These are phyloP conservation scores for Endothia cerciana DNA, from an alignment of 2,329 filamentous ascomycete genomes.

Conservation along the genomic window DNA sequence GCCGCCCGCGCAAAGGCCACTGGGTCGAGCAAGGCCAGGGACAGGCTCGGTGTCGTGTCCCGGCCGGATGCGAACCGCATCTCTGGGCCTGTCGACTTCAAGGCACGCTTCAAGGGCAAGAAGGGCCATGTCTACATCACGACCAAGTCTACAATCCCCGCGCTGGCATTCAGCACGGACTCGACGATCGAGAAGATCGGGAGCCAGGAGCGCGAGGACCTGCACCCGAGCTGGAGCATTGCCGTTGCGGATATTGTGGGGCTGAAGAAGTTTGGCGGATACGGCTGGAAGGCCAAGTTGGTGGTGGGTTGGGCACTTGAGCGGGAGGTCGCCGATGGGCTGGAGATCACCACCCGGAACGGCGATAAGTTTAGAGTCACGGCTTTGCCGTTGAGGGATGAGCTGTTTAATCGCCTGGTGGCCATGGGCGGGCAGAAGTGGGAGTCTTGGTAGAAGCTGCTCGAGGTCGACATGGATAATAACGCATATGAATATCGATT, in stretches of 20 bases:
- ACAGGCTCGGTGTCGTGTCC: slow-evolving; percentile 72
- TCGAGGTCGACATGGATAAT: background rate
- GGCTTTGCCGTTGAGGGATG: slow-evolving; percentile 72
- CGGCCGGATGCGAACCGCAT: slow-evolving; percentile 47
- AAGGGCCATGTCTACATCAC: slow-evolving; percentile 75
- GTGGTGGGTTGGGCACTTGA: slow-evolving; percentile 80
- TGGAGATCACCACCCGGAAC: slow-evolving; percentile 65
- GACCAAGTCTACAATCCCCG: slow-evolving; percentile 67
- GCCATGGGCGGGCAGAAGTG: slow-evolving; percentile 30
- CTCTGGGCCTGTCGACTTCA: slow-evolving; percentile 77
- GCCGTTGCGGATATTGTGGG: slow-evolving; percentile 73
- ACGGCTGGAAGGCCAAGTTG: slow-evolving; percentile 84
- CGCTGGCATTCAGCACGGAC: slow-evolving; percentile 67
- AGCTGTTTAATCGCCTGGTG: slow-evolving; percentile 49
- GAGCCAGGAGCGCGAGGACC: slow-evolving; percentile 56
- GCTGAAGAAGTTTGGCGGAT: slow-evolving; percentile 77
- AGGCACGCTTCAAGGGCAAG: slow-evolving; percentile 69
- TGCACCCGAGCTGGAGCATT: slow-evolving; percentile 70
- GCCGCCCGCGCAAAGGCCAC: slow-evolving; percentile 68
- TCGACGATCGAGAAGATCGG: slow-evolving; percentile 61
- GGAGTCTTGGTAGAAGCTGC: slow-evolving; percentile 22
- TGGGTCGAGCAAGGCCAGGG: slow-evolving; percentile 64
- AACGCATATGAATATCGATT: background rate
- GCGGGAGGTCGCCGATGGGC: slow-evolving; percentile 73
- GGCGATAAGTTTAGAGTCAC: slow-evolving; percentile 66